These are phyloP conservation scores for Iberis pinnata DNA, from an alignment of 345 rosid species.

Conservation along the genomic window DNA sequence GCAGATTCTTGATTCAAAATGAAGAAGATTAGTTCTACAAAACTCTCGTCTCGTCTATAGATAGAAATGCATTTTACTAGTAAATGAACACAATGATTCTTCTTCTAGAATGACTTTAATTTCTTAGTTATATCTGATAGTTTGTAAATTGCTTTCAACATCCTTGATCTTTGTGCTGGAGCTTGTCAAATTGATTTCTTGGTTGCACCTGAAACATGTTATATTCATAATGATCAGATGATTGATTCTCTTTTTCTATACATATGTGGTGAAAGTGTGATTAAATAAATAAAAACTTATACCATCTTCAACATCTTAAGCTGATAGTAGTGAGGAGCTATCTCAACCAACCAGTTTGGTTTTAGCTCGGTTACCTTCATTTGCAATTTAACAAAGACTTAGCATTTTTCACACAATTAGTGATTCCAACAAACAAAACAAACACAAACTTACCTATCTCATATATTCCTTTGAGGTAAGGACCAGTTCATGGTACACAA, in stretches of 20 bases:
- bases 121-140: too few species aligned
- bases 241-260: too few species aligned
- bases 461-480: conserved; percentile 83
- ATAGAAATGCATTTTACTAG: not conserved
- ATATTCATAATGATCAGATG: not conserved
- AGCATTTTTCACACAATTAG: too few species aligned
- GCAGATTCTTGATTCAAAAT: conserved; percentile 55
- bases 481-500: conserved; percentile 67
- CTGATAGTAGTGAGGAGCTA: conserved; percentile 88
- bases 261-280: not conserved
- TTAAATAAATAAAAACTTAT: not conserved
- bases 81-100: conserved; percentile 2
- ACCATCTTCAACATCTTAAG: conserved; percentile 83
- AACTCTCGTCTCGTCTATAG: too few species aligned
- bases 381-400: not conserved
- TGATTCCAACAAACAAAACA: too few species aligned
- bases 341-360: conserved; percentile 89
- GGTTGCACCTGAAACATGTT: not conserved
- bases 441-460: conserved; percentile 45
- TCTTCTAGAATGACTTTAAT: too few species aligned
- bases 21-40: not conserved
- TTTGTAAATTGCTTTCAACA: too few species aligned
- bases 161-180: not conserved
- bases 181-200: not conserved
- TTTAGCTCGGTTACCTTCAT: conserved; percentile 70